These are phyloP conservation scores for Penicillium lividum DNA, from an alignment of 495 filamentous ascomycete species.

Conservation along the genomic window DNA sequence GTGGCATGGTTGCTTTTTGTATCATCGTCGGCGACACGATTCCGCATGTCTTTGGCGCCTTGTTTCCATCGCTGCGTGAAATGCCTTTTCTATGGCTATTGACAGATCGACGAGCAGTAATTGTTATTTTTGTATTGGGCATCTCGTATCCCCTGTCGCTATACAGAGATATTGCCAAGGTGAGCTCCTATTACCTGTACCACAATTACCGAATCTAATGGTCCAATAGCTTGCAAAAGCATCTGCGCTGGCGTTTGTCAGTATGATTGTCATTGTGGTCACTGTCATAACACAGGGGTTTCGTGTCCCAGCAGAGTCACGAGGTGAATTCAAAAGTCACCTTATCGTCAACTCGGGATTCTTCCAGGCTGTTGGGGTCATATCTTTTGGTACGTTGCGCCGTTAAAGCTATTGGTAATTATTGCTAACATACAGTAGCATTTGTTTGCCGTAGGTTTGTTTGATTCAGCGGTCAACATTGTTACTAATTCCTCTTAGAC, in stretches of 20 bases:
- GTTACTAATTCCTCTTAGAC: conserved; percentile 49
- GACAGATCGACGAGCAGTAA: conserved; percentile 77
- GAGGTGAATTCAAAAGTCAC: conserved; percentile 65
- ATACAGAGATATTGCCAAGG: conserved; percentile 97
- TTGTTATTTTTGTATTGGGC: conserved; percentile 78
- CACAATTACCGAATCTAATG: conserved; percentile 20
- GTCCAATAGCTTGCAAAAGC: conserved; percentile 81
- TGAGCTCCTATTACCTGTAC: conserved; percentile 32
- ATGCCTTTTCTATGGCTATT: conserved; percentile 78
- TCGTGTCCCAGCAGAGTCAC: conserved; percentile 64
- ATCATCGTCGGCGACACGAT: conserved; percentile 97
- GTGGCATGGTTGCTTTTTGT: conserved; percentile 97
- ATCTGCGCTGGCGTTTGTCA: conserved; percentile 83
- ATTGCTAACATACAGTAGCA: conserved; percentile 53
- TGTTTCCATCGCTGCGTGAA: conserved; percentile 75
- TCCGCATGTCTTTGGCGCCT: conserved; percentile 78
- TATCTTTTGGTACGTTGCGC: conserved; percentile 77
- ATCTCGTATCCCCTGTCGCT: conserved; percentile 91
- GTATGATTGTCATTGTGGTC: conserved; percentile 85
- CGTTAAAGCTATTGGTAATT: background rate
- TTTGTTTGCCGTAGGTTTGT: conserved; percentile 75
- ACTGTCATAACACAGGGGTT: conserved; percentile 87
- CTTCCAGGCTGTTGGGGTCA: conserved; percentile 94
- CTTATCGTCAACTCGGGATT: conserved; percentile 80
- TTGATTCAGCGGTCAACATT: background rate